phyloP scores from a whole-genome alignment of 331 rosid genomes.

The Quercus lobata region DNA sequence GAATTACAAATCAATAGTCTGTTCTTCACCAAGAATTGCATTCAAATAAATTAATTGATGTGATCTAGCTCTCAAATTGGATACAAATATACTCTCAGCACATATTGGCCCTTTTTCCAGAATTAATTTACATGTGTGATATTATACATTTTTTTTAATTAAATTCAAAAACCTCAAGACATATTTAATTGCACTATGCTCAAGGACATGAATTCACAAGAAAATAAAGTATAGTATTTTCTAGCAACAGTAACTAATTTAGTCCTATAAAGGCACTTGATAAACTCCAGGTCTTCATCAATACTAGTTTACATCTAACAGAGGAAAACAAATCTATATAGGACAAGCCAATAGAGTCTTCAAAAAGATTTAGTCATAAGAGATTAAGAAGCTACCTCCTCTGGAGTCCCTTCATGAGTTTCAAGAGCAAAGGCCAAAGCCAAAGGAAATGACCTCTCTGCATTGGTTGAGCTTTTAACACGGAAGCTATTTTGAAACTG shows the following conservation, averaged over 20 bases:
- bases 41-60: neutral
- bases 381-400: constrained; percentile 62
- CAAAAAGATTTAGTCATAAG: constrained; percentile 3
- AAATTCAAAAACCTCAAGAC: neutral
- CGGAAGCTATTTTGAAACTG: constrained; percentile 80
- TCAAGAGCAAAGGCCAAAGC: constrained; percentile 57
- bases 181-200: neutral
- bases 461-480: constrained; percentile 38
- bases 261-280: neutral
- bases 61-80: neutral
- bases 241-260: neutral
- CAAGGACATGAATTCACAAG: neutral
- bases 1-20: neutral
- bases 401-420: constrained; percentile 72
- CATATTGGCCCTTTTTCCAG: neutral
- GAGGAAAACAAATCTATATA: neutral
- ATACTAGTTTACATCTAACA: neutral
- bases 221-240: neutral
- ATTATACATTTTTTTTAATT: neutral
- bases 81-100: neutral
- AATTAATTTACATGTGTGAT: neutral
- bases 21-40: neutral
- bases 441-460: constrained; percentile 32
- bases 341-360: constrained; percentile 4
- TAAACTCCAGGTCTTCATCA: constrained; percentile 1